These are phyloP conservation scores for Leccinellum rugosiceps DNA, from an alignment of 768 basidiomycete genomes.

Conservation along the genomic window DNA sequence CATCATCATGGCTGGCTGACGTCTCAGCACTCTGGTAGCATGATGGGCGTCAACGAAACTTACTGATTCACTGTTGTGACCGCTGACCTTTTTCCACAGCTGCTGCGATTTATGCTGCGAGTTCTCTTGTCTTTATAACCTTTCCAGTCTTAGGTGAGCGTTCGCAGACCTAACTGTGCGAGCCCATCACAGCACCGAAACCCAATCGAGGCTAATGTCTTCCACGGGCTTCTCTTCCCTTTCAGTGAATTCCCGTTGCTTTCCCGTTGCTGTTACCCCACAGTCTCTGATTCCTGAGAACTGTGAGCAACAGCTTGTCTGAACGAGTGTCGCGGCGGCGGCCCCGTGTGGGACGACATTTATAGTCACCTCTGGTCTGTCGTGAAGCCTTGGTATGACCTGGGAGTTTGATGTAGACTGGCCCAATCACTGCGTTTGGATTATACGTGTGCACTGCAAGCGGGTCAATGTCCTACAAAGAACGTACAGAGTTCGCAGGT, in stretches of 20 bases:
- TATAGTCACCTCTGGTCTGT: no score
- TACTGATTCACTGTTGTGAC: neutral
- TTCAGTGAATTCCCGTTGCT: neutral
- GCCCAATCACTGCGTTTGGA: neutral
- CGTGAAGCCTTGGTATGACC: no score
- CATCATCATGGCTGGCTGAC: neutral
- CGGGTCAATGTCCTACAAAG: no score
- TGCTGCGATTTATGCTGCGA: neutral
- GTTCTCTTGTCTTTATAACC: neutral
- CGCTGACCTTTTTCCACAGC: neutral
- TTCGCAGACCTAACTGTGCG: neutral
- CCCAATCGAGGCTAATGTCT: neutral
- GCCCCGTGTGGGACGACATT: neutral
- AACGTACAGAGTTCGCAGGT: no score
- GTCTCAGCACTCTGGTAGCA: neutral
- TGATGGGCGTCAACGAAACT: neutral
- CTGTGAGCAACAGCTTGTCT: no score
- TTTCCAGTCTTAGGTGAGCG: neutral
- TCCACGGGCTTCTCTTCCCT: neutral
- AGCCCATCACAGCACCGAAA: neutral
- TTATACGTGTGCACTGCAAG: no score
- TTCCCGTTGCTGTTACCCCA: no score
- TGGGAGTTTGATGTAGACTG: neutral
- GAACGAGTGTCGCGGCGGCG: no score
- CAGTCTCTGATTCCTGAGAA: neutral